Conservation (phyloP, 2,329 filamentous ascomycete genomes). For the Calonectria hawksworthii region DNA sequence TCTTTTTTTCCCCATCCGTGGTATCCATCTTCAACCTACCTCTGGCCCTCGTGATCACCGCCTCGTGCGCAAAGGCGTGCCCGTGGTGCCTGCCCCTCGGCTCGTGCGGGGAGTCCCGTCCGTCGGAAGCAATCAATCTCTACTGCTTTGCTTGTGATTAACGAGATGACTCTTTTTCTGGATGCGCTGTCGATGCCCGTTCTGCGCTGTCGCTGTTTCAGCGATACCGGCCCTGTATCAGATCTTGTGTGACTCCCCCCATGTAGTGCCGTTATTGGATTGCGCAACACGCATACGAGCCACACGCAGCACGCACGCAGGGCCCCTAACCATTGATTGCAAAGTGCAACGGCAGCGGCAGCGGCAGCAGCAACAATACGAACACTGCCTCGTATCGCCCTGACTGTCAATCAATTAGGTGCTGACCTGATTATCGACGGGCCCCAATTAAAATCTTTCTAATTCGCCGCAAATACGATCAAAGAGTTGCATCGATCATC, state of each 20-base stretch:
- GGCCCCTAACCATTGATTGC: background rate
- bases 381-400: background rate
- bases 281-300: background rate
- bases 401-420: slow-evolving; percentile 12
- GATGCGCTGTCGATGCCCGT: background rate
- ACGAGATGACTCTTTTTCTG: background rate
- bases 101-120: background rate
- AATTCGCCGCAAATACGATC: background rate
- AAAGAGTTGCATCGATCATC: background rate
- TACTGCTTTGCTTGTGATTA: background rate
- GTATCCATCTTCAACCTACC: background rate
- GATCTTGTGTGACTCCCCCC: background rate
- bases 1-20: background rate
- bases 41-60: slow-evolving; percentile 6
- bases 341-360: background rate
- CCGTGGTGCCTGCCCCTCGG: background rate
- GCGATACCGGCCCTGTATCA: slow-evolving; percentile 14
- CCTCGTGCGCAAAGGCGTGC: slow-evolving; percentile 6
- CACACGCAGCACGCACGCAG: background rate
- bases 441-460: background rate
- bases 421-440: slow-evolving; percentile 4
- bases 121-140: background rate
- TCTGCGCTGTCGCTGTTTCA: background rate
- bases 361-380: background rate
- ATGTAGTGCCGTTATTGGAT: background rate